Base-by-base conservation (phyloP, 78 protist genomes). In the Mantamonas sphyraenae region DNA sequence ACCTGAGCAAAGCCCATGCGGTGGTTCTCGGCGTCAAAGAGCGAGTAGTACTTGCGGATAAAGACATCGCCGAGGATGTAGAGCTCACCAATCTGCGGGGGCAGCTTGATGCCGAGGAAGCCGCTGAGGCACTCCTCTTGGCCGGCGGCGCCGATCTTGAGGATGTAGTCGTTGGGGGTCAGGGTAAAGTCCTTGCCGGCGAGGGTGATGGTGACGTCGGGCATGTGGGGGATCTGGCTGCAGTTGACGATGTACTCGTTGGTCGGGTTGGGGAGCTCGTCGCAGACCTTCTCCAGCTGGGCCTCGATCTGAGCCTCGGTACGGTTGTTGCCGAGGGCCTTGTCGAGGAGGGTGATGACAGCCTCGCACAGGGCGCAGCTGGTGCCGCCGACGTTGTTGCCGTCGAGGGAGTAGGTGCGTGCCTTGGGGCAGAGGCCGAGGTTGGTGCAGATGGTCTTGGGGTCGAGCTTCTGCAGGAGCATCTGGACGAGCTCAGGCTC, bases 11-110 rank as follows among this genome's bases (percentile, higher is more conserved):
- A n/a, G n/a, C n/a, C n/a, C n/a, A n/a, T n/a, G n/a, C n/a, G n/a
- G n/a, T n/a, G n/a, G n/a, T n/a, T n/a, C n/a, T n/a, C n/a, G n/a
- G n/a, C n/a, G 85, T 92, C 96, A 47, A 93, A 95, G 50, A 81
- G 80, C 2, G 96, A 83, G 84, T 85, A 91, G 84, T 79, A 87
- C 56, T 71, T 71, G 37, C 91, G 53, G 60, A 96, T 74, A 89
- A 96, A 96, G 50, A 96, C 94, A 65, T 96, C 99, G 33, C 99
- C 99, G 0, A 96, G 72, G 42, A 96, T 96, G 86, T 79, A 90
- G 62, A 93, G 73, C 39, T 78, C 82, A 24, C 83, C 85, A 38
- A n/a, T n/a, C n/a, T n/a, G n/a, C n/a, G n/a, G n/a, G n/a, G 90
- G 82, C 38, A 84, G 59, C n/a, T n/a, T n/a, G n/a, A 93, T 43